A percentile compares a stretch with the other conserved stretches of the same genome.
These are phyloP conservation scores for Dendrocalamus sinicus DNA, from an alignment of 176 grass and related monocot species.

Conservation along the genomic window DNA sequence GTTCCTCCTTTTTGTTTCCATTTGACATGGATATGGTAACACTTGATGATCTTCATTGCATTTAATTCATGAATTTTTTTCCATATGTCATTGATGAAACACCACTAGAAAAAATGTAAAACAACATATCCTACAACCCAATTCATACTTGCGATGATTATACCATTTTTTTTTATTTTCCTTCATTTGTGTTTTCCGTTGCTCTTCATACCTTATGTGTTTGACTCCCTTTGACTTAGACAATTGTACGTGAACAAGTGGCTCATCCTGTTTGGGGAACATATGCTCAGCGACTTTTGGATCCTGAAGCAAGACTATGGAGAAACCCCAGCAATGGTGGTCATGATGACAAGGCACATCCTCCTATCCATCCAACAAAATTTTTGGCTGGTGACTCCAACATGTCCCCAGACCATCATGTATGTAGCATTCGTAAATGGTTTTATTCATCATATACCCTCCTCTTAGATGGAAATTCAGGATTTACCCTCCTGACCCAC, in stretches of 20 bases:
- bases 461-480: too few relatives aligned
- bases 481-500: too few relatives aligned
- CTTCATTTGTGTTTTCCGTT: constrained; percentile 18
- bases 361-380: constrained; percentile 96
- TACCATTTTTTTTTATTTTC: constrained; percentile 7
- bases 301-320: constrained; percentile 87
- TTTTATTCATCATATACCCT: too few relatives aligned
- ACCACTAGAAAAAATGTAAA: constrained; percentile 20
- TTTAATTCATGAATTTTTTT: background rate
- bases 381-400: constrained; percentile 65
- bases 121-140: background rate
- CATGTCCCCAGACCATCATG: constrained; percentile 72
- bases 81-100: constrained; percentile 26
- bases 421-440: too few relatives aligned
- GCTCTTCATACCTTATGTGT: constrained; percentile 8
- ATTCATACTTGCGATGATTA: constrained; percentile 4
- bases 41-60: constrained; percentile 13
- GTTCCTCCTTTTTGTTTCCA: constrained; percentile 20
- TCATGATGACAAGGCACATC: constrained; percentile 97
- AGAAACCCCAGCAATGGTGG: constrained; percentile 93
- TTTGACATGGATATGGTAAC: background rate
- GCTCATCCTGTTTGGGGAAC: constrained; percentile 77
- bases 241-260: constrained; percentile 73
- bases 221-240: constrained; percentile 51
- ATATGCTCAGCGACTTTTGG: constrained; percentile 80